Evolutionary conservation across 805 yeast species (phyloP).

Genomic region (Barnettozyma wickerhamii): DNA sequence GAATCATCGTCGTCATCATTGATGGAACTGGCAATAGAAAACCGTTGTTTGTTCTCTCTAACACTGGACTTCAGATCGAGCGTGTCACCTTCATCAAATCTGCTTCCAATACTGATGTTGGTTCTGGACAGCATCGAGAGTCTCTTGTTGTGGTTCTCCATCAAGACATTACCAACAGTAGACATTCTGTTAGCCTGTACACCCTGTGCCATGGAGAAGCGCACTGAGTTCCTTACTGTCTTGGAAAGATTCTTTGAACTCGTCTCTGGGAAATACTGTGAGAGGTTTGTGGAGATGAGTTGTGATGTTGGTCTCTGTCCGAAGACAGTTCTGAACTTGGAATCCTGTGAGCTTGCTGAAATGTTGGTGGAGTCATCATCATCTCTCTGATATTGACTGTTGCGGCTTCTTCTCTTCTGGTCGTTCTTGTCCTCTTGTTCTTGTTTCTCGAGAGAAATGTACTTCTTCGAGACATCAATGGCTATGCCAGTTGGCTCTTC

Average conservation of each 20-base stretch:
- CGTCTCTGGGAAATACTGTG: conserved; percentile 89
- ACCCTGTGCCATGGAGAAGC: conserved; percentile 53
- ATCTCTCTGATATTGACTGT: conserved; percentile 3
- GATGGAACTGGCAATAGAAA: conserved; percentile 22
- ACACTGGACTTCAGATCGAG: conserved; percentile 28
- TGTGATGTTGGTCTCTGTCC: conserved; percentile 95
- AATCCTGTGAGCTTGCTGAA: conserved; percentile 18
- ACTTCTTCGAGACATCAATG: conserved; percentile 47
- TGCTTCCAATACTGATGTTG: conserved; percentile 20
- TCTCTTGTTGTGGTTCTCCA: conserved; percentile 48
- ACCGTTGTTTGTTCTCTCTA: conserved; percentile 25
- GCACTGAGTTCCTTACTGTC: conserved; percentile 78
- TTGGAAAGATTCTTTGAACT: conserved; percentile 65
- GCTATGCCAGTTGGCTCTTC: conserved; percentile 64
- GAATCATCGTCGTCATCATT: conserved; percentile 23
- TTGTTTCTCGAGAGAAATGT: conserved; percentile 8
- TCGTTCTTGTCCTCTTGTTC: background rate
- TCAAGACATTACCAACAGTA: conserved; percentile 61
- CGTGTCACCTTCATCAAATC: conserved; percentile 16
- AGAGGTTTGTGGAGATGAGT: conserved; percentile 80
- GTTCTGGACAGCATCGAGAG: conserved; percentile 21
- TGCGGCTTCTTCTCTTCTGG: background rate
- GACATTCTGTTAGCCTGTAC: conserved; percentile 28
- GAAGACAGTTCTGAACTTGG: conserved; percentile 40
- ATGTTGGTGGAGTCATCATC: conserved; percentile 3